phyloP scores from a whole-genome alignment of 352 stramenopile genomes.

The Globisporangium nagaii region DNA sequence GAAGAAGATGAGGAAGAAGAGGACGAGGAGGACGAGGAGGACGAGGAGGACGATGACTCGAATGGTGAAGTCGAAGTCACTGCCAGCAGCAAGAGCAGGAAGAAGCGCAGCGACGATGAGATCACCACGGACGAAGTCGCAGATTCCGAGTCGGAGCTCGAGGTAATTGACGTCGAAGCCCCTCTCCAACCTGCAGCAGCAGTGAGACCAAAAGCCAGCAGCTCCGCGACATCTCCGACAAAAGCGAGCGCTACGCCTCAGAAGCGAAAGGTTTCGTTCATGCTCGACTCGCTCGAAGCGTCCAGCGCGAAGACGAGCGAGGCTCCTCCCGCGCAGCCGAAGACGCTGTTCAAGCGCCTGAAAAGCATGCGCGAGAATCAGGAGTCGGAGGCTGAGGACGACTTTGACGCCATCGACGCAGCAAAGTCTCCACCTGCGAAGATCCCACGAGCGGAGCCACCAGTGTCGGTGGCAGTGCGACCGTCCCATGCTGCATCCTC shows the following conservation, averaged over 20 bases:
- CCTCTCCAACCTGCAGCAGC: background rate
- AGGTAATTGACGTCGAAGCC: constrained; percentile 8
- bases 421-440: background rate
- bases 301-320: background rate
- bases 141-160: constrained; percentile 7
- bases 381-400: constrained; percentile 15
- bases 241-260: background rate
- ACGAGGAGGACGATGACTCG: constrained; percentile 5
- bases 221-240: background rate
- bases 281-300: background rate
- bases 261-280: constrained; percentile 14
- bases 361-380: constrained; percentile 17
- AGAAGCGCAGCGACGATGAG: constrained; percentile 25
- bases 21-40: constrained; percentile 16
- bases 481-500: background rate
- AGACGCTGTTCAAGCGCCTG: constrained; percentile 21
- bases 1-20: constrained; percentile 23
- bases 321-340: background rate
- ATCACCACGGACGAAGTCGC: constrained; percentile 12
- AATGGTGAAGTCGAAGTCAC: background rate
- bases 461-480: background rate
- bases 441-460: background rate
- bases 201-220: constrained; percentile 1
- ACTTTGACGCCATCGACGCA: background rate
- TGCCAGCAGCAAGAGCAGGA: constrained; percentile 6